phyloP scores from a whole-genome alignment of 2,329 filamentous ascomycete genomes.

The Epichloe uncinata region DNA sequence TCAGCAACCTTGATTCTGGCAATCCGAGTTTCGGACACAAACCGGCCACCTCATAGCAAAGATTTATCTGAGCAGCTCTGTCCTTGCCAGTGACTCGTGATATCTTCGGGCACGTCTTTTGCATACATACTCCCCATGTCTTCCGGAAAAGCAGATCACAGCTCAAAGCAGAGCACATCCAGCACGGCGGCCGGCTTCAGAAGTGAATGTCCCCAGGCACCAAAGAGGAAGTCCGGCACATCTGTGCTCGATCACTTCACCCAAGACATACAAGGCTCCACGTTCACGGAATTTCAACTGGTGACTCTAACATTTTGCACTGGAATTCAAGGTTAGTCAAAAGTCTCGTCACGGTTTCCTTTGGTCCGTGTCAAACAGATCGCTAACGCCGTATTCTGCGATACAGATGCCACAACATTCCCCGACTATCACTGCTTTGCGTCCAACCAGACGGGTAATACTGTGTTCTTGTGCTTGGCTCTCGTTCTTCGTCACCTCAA shows the following conservation, averaged over 20 bases:
- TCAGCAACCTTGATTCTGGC: not conserved
- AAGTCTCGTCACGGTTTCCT: too few species aligned
- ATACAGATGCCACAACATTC: constrained; percentile 41
- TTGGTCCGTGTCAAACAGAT: not conserved
- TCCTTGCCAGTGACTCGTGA: too few species aligned
- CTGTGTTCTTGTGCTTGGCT: constrained; percentile 42
- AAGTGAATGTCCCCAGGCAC: not conserved
- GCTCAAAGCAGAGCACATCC: not conserved
- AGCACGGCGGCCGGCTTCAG: not conserved
- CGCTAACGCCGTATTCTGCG: not conserved
- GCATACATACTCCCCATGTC: not conserved
- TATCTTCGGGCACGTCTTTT: not conserved
- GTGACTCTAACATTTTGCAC: constrained; percentile 35
- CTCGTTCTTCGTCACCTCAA: constrained; percentile 34
- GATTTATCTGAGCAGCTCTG: not conserved
- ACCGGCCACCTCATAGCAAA: not conserved
- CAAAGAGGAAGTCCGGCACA: not conserved
- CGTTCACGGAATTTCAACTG: constrained; percentile 32
- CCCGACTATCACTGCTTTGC: constrained; percentile 49
- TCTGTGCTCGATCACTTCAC: constrained; percentile 9
- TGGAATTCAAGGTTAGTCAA: constrained; percentile 32
- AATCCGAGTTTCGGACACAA: not conserved
- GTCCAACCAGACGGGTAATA: constrained; percentile 54
- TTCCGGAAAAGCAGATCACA: not conserved
- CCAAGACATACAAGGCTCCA: constrained; percentile 23